Base-by-base conservation (phyloP, 768 basidiomycete species). In the Lactarius trivialis region DNA sequence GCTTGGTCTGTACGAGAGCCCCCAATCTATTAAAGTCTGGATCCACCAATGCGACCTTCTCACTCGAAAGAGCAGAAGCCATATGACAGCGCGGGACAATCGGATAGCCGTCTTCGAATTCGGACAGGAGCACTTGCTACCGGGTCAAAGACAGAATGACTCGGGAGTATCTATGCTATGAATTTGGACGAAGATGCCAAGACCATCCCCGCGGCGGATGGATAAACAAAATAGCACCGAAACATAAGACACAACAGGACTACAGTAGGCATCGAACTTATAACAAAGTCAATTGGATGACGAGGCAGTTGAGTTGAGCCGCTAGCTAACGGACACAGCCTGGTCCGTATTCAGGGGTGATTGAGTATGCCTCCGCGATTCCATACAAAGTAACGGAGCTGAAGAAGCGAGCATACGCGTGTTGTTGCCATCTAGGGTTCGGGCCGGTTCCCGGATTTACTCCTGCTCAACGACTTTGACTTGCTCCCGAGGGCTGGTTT, bases 241-340 rank as follows among this genome's bases (percentile, higher is more conserved):
- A 55, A 21, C 30, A 21, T 39, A n/a, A n/a, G n/a, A n/a, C n/a
- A 24, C 33, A 49, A 21, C 15, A 49, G 37, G 26, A 51, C 39
- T 30, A 24, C 9, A 41, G 24, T n/a, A 19, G 36, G 48, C 6
- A 28, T 61, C 48, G 51, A 30, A 30, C 30, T 30, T n/a, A n/a
- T n/a, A 6, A 56, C 56, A 37, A 60, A 26, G 51, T 55, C 26
- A 48, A 58, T 53, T n/a, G 34, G 43, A 32, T 19, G n/a, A 49
- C 55, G 32, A 50, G 51, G 50, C 14, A 55, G 54, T 36, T 60
- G 63, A 64, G 63, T 24, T 55, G 37, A 51, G 11, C 32, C 48
- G 30, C 58, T 19, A 39, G 34, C 7, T 34, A 33, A 59, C 53
- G 57, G 62, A 32, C 36, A 34, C 36, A 21, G 37, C 51, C 56